A percentile compares a stretch with the other conserved stretches of the same genome.
Evolutionary conservation across 1,139 yeast species (phyloP).

Genomic region (Entelexis sorbosivorans): DNA sequence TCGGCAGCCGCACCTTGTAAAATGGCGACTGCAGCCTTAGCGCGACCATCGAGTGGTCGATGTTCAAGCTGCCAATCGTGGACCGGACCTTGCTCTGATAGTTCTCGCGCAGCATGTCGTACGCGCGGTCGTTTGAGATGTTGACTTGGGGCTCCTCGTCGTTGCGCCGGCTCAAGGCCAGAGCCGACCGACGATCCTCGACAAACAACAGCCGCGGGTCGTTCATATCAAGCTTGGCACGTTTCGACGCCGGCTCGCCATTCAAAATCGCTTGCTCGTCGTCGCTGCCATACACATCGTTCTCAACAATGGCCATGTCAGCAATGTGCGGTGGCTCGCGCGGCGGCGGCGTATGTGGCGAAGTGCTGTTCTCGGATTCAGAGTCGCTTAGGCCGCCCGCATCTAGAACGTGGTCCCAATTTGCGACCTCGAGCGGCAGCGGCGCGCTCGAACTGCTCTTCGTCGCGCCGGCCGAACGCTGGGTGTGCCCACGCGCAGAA

Average conservation of each 20-base stretch:
- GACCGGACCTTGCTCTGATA: conserved; percentile 88
- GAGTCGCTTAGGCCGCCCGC: conserved; percentile 1
- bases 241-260: conserved; percentile 37
- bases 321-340: conserved; percentile 1
- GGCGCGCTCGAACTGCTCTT: conserved; percentile 35
- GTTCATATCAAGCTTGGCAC: conserved; percentile 64
- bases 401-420: conserved; percentile 54
- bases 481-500: neutral
- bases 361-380: neutral
- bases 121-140: conserved; percentile 78
- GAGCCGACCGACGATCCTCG: conserved; percentile 27
- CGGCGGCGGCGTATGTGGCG: neutral
- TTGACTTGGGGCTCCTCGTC: conserved; percentile 30
- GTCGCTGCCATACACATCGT: conserved; percentile 35
- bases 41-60: conserved; percentile 90
- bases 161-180: neutral
- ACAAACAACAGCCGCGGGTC: conserved; percentile 70
- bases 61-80: conserved; percentile 78
- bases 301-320: conserved; percentile 17
- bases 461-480: neutral
- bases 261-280: conserved; percentile 73
- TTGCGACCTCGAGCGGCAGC: conserved; percentile 60
- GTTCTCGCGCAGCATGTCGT: conserved; percentile 70
- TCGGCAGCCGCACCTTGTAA: conserved; percentile 66
- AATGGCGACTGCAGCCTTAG: conserved; percentile 79